These are phyloP conservation scores for Osmanthus fragrans DNA, from an alignment of 257 asterid genomes.

Conservation along the genomic window DNA sequence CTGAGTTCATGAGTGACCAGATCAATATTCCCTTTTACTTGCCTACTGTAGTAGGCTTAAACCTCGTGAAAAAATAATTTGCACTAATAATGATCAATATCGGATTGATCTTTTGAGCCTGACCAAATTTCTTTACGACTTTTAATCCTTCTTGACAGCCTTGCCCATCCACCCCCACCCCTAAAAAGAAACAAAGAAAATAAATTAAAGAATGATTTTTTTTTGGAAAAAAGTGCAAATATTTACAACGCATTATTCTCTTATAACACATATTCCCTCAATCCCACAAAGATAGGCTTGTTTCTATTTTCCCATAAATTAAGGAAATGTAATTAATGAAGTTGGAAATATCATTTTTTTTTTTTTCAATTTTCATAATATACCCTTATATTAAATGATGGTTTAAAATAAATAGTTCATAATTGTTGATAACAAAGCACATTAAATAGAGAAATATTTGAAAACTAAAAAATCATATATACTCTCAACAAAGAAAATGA, in stretches of 20 bases:
- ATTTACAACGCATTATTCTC: neutral
- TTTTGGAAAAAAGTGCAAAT: neutral
- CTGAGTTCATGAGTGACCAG: neutral
- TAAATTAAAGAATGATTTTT: neutral
- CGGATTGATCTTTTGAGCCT: neutral
- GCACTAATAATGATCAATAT: too few species aligned
- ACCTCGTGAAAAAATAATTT: neutral
- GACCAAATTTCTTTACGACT: neutral
- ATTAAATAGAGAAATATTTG: too few species aligned
- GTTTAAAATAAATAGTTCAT: too few species aligned
- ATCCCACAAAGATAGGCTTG: too few species aligned
- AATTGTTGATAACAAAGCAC: too few species aligned
- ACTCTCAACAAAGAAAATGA: too few species aligned
- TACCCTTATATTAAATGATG: too few species aligned
- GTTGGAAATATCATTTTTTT: too few species aligned
- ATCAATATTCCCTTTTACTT: neutral
- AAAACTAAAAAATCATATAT: too few species aligned
- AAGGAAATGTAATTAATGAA: too few species aligned
- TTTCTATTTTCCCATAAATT: too few species aligned
- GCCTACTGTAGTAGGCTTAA: neutral
- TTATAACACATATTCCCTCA: neutral
- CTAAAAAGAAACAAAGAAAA: neutral
- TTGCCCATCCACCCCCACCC: neutral
- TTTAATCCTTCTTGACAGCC: neutral
- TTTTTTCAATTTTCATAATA: too few species aligned